phyloP scores from a whole-genome alignment of 306 rosid genomes.

The Acacia melanoxylon region DNA sequence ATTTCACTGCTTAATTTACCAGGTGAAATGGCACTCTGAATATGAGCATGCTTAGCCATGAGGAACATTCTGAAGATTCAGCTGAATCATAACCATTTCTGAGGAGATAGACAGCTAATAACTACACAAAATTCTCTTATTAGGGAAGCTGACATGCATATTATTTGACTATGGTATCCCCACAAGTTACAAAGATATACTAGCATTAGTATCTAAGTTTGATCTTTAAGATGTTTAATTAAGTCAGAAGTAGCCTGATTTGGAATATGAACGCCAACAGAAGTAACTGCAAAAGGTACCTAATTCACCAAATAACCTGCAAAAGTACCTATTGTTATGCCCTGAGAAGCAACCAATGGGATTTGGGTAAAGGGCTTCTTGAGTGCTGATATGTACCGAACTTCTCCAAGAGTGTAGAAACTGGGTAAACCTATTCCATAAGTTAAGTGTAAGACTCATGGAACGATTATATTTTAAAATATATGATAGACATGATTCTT shows the following conservation, averaged over 20 bases:
- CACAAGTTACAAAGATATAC: neutral
- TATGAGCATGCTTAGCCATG: neutral
- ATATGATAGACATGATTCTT: conserved; percentile 13
- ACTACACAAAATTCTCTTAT: neutral
- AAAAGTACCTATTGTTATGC: conserved; percentile 70
- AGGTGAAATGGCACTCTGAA: neutral
- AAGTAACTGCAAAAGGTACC: neutral
- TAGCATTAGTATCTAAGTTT: neutral
- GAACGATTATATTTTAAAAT: neutral
- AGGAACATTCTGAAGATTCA: neutral
- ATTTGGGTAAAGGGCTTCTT: conserved; percentile 79
- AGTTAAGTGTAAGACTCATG: conserved; percentile 10
- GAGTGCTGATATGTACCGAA: conserved; percentile 70
- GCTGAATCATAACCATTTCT: neutral
- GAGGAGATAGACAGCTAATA: neutral
- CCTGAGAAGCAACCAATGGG: conserved; percentile 91
- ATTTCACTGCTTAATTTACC: neutral
- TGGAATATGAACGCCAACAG: neutral
- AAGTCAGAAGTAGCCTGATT: conserved; percentile 2
- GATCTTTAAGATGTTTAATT: neutral
- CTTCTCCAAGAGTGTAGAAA: conserved; percentile 86
- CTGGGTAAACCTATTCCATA: conserved; percentile 74
- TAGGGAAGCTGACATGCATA: neutral
- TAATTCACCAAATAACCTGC: neutral
- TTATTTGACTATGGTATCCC: neutral